A percentile compares a stretch with the other conserved stretches of the same genome.
Conservation (phyloP, 2,329 filamentous ascomycete species). For the Ophiosphaerella narmari region DNA sequence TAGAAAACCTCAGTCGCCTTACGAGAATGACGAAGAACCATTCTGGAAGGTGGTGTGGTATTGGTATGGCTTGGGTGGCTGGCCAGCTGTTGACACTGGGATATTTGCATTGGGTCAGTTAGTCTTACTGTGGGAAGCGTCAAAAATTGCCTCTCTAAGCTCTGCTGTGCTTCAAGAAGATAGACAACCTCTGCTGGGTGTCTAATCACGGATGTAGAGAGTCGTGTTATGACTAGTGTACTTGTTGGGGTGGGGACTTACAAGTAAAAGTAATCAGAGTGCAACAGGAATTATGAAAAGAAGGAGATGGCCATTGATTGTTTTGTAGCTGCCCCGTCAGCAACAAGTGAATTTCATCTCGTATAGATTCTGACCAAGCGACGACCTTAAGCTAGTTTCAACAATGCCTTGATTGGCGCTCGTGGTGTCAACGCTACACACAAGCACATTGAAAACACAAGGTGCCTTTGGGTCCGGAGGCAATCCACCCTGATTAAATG, state of each 20-base stretch:
- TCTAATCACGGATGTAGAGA: not conserved
- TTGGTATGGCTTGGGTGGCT: constrained; percentile 4
- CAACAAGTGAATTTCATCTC: too few species aligned
- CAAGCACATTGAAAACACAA: constrained; percentile 2
- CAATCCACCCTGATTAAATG: constrained; percentile 1
- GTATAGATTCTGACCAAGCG: too few species aligned
- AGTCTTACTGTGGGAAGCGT: not conserved
- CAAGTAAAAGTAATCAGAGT: too few species aligned
- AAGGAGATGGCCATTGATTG: too few species aligned
- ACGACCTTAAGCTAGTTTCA: too few species aligned
- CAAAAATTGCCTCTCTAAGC: not conserved
- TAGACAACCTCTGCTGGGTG: not conserved
- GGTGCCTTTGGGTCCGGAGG: not conserved
- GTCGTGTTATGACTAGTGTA: too few species aligned
- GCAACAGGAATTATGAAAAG: too few species aligned
- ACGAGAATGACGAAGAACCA: not conserved
- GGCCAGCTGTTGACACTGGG: constrained; percentile 1
- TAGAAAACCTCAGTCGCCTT: not conserved
- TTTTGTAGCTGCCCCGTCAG: too few species aligned
- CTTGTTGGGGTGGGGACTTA: too few species aligned
- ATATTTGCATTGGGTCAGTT: constrained; percentile 1
- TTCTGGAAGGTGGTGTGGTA: not conserved
- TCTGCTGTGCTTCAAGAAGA: not conserved
- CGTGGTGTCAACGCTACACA: not conserved
- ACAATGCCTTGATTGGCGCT: too few species aligned